A percentile compares a stretch with the other conserved stretches of the same genome.
Conservation (phyloP, 345 rosid genomes). For the Hypericum perforatum region DNA sequence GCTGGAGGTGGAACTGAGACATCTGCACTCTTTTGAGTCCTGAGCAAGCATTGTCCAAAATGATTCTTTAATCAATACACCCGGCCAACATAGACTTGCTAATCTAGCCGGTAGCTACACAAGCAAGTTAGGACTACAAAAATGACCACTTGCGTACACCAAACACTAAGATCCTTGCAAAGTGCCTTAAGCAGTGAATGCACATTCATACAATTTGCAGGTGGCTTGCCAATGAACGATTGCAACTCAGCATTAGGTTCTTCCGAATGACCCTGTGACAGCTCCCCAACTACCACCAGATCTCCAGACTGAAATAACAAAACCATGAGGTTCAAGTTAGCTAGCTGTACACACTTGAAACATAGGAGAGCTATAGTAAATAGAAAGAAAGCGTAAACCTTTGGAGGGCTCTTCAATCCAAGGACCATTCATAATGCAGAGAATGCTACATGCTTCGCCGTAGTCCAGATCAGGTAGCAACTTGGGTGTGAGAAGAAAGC, state of each 20-base stretch:
- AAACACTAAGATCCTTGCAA: too few relatives aligned
- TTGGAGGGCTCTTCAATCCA: constrained; percentile 77
- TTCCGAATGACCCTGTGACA: constrained; percentile 13
- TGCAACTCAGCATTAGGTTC: background rate
- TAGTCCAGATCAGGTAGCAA: constrained; percentile 78
- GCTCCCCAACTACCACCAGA: constrained; percentile 55
- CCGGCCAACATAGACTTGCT: too few relatives aligned
- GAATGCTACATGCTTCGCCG: constrained; percentile 82
- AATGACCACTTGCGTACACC: too few relatives aligned
- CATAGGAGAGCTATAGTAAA: background rate
- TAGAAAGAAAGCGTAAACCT: constrained; percentile 25
- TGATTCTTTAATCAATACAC: too few relatives aligned
- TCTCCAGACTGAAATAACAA: constrained; percentile 52
- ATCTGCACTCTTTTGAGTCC: too few relatives aligned
- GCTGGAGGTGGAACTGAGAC: too few relatives aligned
- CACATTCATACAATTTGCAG: too few relatives aligned
- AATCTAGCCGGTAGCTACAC: too few relatives aligned
- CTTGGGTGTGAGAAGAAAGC: constrained; percentile 86
- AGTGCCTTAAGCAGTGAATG: too few relatives aligned
- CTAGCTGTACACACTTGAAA: background rate
- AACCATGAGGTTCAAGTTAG: background rate
- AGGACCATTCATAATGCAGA: constrained; percentile 92
- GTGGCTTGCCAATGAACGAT: too few relatives aligned
- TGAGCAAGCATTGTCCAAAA: too few relatives aligned
- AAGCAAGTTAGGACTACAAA: too few relatives aligned